Conservation (phyloP, 345 rosid genomes). For the Lepidium africanum region DNA sequence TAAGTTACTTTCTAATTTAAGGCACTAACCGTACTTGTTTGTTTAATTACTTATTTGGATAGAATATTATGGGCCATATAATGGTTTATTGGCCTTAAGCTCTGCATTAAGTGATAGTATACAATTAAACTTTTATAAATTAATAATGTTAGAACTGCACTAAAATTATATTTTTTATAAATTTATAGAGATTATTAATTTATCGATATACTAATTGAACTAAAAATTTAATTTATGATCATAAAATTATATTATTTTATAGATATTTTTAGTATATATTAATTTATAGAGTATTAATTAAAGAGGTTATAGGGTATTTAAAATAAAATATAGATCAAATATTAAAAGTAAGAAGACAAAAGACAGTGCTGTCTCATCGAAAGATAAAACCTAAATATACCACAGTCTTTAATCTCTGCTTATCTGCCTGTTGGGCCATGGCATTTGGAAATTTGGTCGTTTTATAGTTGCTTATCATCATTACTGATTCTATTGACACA, state of each 20-base stretch:
- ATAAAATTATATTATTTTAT: no score
- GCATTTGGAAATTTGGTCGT: not conserved
- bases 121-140: no score
- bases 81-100: not conserved
- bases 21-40: not conserved
- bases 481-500: no score
- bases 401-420: not conserved
- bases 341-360: not conserved
- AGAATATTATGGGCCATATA: not conserved
- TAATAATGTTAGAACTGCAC: no score
- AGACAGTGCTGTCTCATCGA: not conserved
- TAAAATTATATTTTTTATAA: no score
- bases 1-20: conserved; percentile 2
- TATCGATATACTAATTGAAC: no score
- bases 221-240: no score
- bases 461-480: not conserved
- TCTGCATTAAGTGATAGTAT: not conserved
- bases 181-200: no score
- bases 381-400: not conserved
- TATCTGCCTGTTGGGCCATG: not conserved
- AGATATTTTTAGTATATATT: no score
- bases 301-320: no score
- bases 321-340: no score
- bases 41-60: not conserved
- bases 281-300: no score